Percentiles rank a stretch among this genome's conserved stretches.
phyloP scores from a whole-genome alignment of 768 basidiomycete genomes.

The Pulveroboletus ravenelii region DNA sequence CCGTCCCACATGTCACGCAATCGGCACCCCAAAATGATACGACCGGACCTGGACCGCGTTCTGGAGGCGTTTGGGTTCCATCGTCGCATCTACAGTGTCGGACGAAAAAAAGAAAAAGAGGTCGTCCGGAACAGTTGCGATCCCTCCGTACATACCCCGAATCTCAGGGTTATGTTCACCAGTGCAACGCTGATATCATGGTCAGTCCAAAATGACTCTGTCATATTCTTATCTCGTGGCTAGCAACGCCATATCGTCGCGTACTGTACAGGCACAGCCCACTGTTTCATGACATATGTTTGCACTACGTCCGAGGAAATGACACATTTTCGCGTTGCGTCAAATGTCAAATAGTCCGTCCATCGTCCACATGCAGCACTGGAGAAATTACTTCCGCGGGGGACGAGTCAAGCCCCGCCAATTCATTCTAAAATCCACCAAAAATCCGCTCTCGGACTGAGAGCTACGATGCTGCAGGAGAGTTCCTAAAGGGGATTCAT shows the following conservation, averaged over 20 bases:
- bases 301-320: slow-evolving; percentile 16
- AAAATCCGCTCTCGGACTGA: slow-evolving; percentile 8
- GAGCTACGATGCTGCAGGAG: not conserved
- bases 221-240: not conserved
- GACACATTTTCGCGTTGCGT: not conserved
- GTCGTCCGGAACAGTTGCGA: not conserved
- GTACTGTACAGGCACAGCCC: not conserved
- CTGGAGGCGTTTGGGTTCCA: not conserved
- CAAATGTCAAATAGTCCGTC: not conserved
- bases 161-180: no score
- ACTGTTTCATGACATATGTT: not conserved
- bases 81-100: not conserved
- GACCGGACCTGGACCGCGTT: not conserved
- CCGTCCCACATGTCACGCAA: slow-evolving; percentile 8
- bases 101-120: not conserved
- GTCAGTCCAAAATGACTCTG: not conserved
- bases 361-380: slow-evolving; percentile 1
- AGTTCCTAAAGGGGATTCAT: not conserved
- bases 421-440: slow-evolving; percentile 1
- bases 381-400: slow-evolving; percentile 7
- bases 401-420: not conserved
- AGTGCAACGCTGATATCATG: not conserved
- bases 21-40: slow-evolving; percentile 5
- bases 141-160: not conserved
- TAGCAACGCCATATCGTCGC: not conserved